Conservation (phyloP, 805 yeast species). For the Wickerhamiella kurtzmanii region DNA sequence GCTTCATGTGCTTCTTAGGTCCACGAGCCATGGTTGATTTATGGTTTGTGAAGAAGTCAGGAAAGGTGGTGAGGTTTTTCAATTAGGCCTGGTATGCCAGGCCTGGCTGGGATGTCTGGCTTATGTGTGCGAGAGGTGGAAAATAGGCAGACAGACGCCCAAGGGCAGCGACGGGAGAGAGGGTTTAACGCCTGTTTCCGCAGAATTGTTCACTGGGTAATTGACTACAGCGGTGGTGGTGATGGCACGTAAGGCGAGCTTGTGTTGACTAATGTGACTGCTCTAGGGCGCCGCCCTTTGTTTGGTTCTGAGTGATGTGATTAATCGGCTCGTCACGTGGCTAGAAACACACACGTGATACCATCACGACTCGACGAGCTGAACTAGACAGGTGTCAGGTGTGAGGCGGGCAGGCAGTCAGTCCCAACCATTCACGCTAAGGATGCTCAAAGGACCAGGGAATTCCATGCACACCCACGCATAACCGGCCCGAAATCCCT, state of each 20-base stretch:
- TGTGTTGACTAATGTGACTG: background rate
- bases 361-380: no score
- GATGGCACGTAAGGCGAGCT: no score
- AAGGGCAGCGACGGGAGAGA: background rate
- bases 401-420: no score
- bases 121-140: no score
- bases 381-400: no score
- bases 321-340: no score
- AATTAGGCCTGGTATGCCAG: background rate
- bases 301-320: background rate
- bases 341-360: no score
- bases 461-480: no score
- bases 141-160: background rate
- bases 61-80: background rate
- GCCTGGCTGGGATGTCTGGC: background rate
- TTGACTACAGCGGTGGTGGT: background rate
- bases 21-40: constrained; percentile 35
- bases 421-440: no score
- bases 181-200: background rate
- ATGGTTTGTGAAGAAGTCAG: background rate
- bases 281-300: background rate
- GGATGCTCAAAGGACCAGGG: no score
- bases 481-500: no score
- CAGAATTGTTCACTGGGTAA: no score
- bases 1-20: constrained; percentile 89